Evolutionary conservation across 176 grass and related monocot species (phyloP).

Genomic region (Musa acuminata): DNA sequence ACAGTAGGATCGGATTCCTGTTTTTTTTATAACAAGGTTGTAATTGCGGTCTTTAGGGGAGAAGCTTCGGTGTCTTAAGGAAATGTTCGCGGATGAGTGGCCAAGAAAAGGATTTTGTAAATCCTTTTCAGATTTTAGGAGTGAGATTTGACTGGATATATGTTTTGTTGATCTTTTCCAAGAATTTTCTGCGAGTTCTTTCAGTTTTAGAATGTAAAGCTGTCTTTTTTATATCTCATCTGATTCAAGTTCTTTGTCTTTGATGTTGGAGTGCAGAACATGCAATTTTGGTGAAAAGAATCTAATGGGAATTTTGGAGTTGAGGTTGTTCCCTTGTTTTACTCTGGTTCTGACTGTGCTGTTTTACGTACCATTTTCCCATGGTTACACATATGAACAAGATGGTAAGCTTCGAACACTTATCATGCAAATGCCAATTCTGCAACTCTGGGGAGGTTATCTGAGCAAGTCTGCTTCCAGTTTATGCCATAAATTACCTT

Average conservation of each 20-base stretch:
- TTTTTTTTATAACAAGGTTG: too few relatives aligned
- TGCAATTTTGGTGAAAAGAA: background rate
- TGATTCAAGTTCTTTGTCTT: background rate
- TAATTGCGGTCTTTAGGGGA: background rate
- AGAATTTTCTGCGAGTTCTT: background rate
- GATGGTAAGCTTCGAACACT: background rate
- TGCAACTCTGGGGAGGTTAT: background rate
- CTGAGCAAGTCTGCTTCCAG: slow-evolving; percentile 21
- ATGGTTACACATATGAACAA: slow-evolving; percentile 9
- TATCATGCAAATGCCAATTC: background rate
- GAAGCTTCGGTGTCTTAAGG: background rate
- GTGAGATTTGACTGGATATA: background rate
- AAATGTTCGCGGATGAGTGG: background rate
- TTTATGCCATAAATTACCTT: slow-evolving; percentile 84
- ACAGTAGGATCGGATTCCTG: too few relatives aligned
- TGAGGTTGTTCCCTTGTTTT: background rate
- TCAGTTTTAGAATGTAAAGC: background rate
- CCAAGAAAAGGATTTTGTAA: too few relatives aligned
- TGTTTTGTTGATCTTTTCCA: background rate
- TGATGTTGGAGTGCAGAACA: background rate
- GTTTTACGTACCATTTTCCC: background rate
- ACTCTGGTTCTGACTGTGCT: background rate
- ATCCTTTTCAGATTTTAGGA: too few relatives aligned
- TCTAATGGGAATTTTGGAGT: background rate
- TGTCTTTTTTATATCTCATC: background rate